These are phyloP conservation scores for Phoma sp. DNA, from an alignment of 2,329 filamentous ascomycete species.

Conservation along the genomic window DNA sequence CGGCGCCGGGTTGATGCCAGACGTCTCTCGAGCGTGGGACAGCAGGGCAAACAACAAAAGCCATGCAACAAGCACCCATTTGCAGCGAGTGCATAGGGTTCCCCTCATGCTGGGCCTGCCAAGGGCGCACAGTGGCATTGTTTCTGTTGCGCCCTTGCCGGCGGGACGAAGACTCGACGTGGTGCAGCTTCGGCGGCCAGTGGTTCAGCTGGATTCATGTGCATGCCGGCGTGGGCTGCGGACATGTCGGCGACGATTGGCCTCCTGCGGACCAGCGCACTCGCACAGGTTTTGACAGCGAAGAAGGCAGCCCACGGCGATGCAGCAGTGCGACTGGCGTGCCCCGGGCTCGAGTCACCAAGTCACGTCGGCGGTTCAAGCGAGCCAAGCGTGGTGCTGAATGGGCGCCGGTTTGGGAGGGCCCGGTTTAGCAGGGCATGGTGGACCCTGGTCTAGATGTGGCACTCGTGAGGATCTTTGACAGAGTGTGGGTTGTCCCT, in stretches of 20 bases:
- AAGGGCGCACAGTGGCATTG: slow-evolving; percentile 8
- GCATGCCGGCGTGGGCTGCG: neutral
- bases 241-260: slow-evolving; percentile 10
- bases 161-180: slow-evolving; percentile 10
- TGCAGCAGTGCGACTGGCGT: slow-evolving; percentile 9
- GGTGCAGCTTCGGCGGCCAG: slow-evolving; percentile 2
- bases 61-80: neutral
- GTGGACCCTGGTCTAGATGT: slow-evolving; percentile 19
- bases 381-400: slow-evolving; percentile 2
- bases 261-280: slow-evolving; percentile 19
- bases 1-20: neutral
- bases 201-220: neutral
- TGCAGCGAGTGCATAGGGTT: neutral
- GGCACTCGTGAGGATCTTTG: slow-evolving; percentile 9
- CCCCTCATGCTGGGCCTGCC: neutral
- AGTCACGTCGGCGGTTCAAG: slow-evolving; percentile 8
- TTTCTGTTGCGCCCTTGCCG: slow-evolving; percentile 7
- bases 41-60: neutral
- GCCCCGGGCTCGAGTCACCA: slow-evolving; percentile 6
- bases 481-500: slow-evolving; percentile 14
- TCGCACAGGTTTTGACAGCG: slow-evolving; percentile 20
- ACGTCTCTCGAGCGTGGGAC: neutral
- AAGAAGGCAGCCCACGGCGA: slow-evolving; percentile 16
- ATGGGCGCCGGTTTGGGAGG: slow-evolving; percentile 4
- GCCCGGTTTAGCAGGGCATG: slow-evolving; percentile 7